These are phyloP conservation scores for Thermomucor indicae-seudaticae DNA, from an alignment of 371 early-diverging fungal genomes.

Conservation along the genomic window DNA sequence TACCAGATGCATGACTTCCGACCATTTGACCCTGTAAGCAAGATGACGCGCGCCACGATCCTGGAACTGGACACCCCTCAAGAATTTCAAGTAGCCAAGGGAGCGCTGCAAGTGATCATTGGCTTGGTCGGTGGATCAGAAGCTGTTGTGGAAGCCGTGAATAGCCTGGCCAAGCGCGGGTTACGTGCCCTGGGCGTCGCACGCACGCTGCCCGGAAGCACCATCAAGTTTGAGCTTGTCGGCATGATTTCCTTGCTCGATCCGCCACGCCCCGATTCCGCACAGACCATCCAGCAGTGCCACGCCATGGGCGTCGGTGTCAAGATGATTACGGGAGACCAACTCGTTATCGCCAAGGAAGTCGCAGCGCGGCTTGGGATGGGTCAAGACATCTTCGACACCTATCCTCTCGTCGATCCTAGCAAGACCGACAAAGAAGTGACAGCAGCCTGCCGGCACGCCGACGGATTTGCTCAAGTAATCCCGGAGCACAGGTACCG, in stretches of 20 bases:
- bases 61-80: slow-evolving; percentile 59
- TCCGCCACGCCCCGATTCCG: slow-evolving; percentile 66
- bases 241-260: slow-evolving; percentile 83
- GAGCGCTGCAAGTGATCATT: slow-evolving; percentile 92
- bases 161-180: slow-evolving; percentile 80
- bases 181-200: slow-evolving; percentile 93
- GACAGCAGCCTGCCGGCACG: slow-evolving; percentile 74
- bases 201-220: slow-evolving; percentile 47
- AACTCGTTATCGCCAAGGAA: slow-evolving; percentile 79
- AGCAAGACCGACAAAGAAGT: slow-evolving; percentile 41
- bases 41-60: slow-evolving; percentile 85
- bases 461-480: slow-evolving; percentile 95
- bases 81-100: slow-evolving; percentile 86
- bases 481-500: slow-evolving; percentile 92
- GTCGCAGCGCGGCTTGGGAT: slow-evolving; percentile 83
- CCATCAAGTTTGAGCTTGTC: slow-evolving; percentile 31
- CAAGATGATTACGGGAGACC: slow-evolving; percentile 92
- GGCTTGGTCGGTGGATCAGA: slow-evolving; percentile 82
- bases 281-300: slow-evolving; percentile 13
- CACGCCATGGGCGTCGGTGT: slow-evolving; percentile 69
- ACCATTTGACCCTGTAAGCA: slow-evolving; percentile 91
- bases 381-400: slow-evolving; percentile 76
- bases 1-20: slow-evolving; percentile 84
- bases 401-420: slow-evolving; percentile 72
- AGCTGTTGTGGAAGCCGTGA: slow-evolving; percentile 81